Percentiles rank a stretch among this genome's conserved stretches.
These are phyloP conservation scores for Eleusine indica DNA, from an alignment of 176 grass and related monocot genomes.

Conservation along the genomic window DNA sequence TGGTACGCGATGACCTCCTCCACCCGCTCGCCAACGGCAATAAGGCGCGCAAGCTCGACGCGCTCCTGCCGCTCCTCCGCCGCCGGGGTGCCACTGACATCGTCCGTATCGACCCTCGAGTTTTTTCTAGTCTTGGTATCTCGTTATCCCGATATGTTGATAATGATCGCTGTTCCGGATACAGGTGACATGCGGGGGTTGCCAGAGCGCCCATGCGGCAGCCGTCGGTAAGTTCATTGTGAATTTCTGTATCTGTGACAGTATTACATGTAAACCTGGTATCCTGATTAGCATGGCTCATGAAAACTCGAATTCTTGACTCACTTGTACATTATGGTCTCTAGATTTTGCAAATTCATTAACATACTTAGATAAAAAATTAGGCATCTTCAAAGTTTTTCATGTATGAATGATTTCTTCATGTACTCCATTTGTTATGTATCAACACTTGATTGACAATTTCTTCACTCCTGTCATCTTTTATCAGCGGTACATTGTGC, in stretches of 20 bases:
- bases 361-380: too few relatives aligned
- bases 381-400: too few relatives aligned
- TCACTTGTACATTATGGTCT: background rate
- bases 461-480: constrained; percentile 12
- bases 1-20: constrained; percentile 83
- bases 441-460: background rate
- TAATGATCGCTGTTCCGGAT: background rate
- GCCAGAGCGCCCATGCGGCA: constrained; percentile 88
- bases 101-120: constrained; percentile 6
- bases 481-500: constrained; percentile 75
- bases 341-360: too few relatives aligned
- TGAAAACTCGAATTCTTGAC: constrained; percentile 6
- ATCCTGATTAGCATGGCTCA: background rate
- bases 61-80: constrained; percentile 70
- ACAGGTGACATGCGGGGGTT: constrained; percentile 88
- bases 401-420: background rate
- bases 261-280: background rate
- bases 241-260: constrained; percentile 4
- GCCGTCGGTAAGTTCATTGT: constrained; percentile 62
- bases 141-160: constrained; percentile 3
- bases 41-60: constrained; percentile 94
- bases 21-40: constrained; percentile 90
- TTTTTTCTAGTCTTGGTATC: constrained; percentile 4
- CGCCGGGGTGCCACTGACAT: constrained; percentile 53
- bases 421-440: background rate